Conservation (phyloP, 2,329 filamentous ascomycete genomes). For the Penicillium capsulatum region DNA sequence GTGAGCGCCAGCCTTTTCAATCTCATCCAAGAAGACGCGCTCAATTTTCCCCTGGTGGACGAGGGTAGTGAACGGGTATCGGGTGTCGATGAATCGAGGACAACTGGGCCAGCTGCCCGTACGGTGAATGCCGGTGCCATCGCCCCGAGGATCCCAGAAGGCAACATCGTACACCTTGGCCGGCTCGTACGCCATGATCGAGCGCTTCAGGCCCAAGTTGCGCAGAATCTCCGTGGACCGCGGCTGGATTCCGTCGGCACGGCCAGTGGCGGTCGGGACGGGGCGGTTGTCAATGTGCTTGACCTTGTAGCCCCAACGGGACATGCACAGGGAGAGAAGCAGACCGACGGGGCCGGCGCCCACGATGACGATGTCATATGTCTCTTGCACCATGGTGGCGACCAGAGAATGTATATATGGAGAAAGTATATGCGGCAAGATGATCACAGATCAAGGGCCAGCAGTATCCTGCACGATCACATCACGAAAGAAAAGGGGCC, state of each 20-base stretch:
- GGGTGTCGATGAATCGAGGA: slow-evolving; percentile 69
- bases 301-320: slow-evolving; percentile 89
- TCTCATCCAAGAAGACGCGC: slow-evolving; percentile 58
- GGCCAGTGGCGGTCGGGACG: slow-evolving; percentile 78
- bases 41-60: slow-evolving; percentile 62
- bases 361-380: slow-evolving; percentile 72
- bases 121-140: slow-evolving; percentile 53
- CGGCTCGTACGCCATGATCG: slow-evolving; percentile 81
- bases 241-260: slow-evolving; percentile 88
- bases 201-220: slow-evolving; percentile 84
- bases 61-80: slow-evolving; percentile 61
- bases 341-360: slow-evolving; percentile 86
- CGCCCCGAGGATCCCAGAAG: slow-evolving; percentile 58
- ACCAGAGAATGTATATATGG: background rate
- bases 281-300: slow-evolving; percentile 91
- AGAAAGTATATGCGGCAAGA: background rate
- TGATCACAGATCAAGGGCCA: background rate
- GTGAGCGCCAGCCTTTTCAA: slow-evolving; percentile 54
- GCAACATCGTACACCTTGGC: slow-evolving; percentile 75
- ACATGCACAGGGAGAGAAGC: slow-evolving; percentile 80
- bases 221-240: slow-evolving; percentile 79
- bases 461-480: slow-evolving; percentile 5
- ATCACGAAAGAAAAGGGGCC: slow-evolving; percentile 14
- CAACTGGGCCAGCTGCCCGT: slow-evolving; percentile 78
- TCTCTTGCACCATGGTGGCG: slow-evolving; percentile 40